Evolutionary conservation across 768 basidiomycete genomes (phyloP), one percentile per base, ranked within the genome.

Genomic region (Suillus luteus): DNA sequence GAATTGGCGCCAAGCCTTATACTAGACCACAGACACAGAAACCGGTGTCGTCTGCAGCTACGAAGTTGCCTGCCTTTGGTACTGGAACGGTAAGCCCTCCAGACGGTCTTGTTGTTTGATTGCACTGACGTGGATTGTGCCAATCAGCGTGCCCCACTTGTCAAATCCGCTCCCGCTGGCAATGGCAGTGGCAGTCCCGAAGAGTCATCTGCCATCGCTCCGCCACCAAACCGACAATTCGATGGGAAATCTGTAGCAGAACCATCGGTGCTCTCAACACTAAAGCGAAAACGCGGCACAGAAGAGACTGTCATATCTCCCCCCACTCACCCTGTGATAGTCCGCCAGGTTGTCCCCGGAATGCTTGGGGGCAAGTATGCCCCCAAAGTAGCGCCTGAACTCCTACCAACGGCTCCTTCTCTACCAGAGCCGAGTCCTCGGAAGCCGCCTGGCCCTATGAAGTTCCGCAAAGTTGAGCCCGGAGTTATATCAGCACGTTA

Each of bases 1-100:
- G 88, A 64, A 85, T 86, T 48, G 81, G 80, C 41, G 73, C 72
- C 31, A 89, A 88, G 61, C 88, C 87, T 3, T 89, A 89, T 72
- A 75, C 81, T 37, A 80, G 85, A 63, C 79, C 79, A 58, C 59
- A 38, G 22, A 37, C 68, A 10, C 65, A 61, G 40, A 61, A 59
- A 11, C 24, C 40, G 17, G 22, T 41, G 41, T 19, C 40, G 1
- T 58, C 57, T 12, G 27, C 40, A 58, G 11, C 38, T 24, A 19
- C 55, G 15, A 58, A 58, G 55, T 11, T 58, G 27, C 27, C 57
- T 58, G 57, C 57, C 27, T 58, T 58, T n/a, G 57, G 57, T 58
- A 19, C 24, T 19, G 57, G 57, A 58, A 24, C 38, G 57, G 57
- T 58, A 58, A 41, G 57, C 10, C 6, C 8, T 27, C 8, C 27